Percentiles rank a stretch among this genome's conserved stretches.
Evolutionary conservation across 1,284 basidiomycete genomes (phyloP).

Genomic region (Leucoagaricus sp.): DNA sequence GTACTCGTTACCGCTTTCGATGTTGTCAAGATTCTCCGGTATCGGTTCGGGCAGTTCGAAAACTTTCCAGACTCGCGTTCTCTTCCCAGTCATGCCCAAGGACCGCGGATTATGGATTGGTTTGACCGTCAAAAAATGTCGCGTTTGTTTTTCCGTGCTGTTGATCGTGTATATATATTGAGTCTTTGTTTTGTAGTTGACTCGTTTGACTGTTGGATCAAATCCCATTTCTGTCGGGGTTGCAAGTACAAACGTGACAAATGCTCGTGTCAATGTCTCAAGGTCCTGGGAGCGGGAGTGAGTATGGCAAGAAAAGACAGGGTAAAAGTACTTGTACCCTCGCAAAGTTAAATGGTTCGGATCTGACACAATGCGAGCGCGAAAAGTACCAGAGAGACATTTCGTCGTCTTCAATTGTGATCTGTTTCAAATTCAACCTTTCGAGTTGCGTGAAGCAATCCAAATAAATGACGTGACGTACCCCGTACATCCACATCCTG

Average conservation of each 20-base stretch:
- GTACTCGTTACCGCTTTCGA: not conserved
- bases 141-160: not conserved
- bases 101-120: not conserved
- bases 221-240: slow-evolving; percentile 12
- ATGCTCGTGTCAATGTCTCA: not conserved
- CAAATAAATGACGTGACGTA: not conserved
- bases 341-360: slow-evolving; percentile 9
- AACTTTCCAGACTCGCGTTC: slow-evolving; percentile 13
- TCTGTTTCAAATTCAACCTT: no score
- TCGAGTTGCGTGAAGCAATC: no score
- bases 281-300: not conserved
- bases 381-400: slow-evolving; percentile 19
- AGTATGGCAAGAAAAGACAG: not conserved
- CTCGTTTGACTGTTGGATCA: slow-evolving; percentile 9
- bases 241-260: slow-evolving; percentile 11
- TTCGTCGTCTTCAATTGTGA: slow-evolving; percentile 15
- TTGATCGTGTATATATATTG: no score
- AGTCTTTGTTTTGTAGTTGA: not conserved
- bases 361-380: slow-evolving; percentile 18
- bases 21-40: no score
- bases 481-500: slow-evolving; percentile 15
- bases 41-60: not conserved
- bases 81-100: slow-evolving; percentile 7
- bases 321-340: not conserved
- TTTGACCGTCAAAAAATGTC: slow-evolving; percentile 7